A percentile compares a stretch with the other conserved stretches of the same genome.
These are phyloP conservation scores for Ustilago hordei DNA, from an alignment of 1,284 basidiomycete genomes.

Conservation along the genomic window DNA sequence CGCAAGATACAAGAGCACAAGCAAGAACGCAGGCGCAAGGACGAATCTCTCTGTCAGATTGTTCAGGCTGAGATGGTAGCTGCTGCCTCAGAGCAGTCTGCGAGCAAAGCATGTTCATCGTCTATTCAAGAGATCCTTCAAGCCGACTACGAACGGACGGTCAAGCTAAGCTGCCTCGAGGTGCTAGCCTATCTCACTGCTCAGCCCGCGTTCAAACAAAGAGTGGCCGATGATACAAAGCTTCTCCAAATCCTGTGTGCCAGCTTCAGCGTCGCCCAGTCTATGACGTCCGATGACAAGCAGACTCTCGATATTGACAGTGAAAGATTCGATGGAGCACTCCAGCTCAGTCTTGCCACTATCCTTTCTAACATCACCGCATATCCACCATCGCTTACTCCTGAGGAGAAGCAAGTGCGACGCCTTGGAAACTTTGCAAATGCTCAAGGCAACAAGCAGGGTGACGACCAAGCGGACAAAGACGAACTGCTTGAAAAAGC, in stretches of 20 bases:
- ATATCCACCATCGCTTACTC: slow-evolving; percentile 47
- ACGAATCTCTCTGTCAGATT: slow-evolving; percentile 20
- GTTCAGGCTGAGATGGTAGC: slow-evolving; percentile 16
- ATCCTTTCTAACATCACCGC: slow-evolving; percentile 49
- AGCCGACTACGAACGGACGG: slow-evolving; percentile 8
- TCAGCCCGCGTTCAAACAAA: slow-evolving; percentile 37
- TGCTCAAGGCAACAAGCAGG: slow-evolving; percentile 27
- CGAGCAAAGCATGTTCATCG: background rate
- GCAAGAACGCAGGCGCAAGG: slow-evolving; percentile 33
- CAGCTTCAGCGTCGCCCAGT: slow-evolving; percentile 13
- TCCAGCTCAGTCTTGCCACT: slow-evolving; percentile 56
- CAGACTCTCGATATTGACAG: slow-evolving; percentile 17
- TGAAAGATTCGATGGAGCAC: slow-evolving; percentile 40
- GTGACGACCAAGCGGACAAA: slow-evolving; percentile 24
- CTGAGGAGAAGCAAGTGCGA: slow-evolving; percentile 57
- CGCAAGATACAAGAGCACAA: slow-evolving; percentile 23
- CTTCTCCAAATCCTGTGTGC: slow-evolving; percentile 44
- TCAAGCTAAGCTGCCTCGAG: slow-evolving; percentile 53
- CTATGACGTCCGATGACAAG: background rate
- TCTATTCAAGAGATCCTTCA: background rate
- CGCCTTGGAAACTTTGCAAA: slow-evolving; percentile 57
- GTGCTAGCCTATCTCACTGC: slow-evolving; percentile 58
- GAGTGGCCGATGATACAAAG: slow-evolving; percentile 18
- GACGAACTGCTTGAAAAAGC: slow-evolving; percentile 26
- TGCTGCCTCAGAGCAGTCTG: background rate